Conservation (phyloP, 805 yeast genomes). For the Candida caryicola region DNA sequence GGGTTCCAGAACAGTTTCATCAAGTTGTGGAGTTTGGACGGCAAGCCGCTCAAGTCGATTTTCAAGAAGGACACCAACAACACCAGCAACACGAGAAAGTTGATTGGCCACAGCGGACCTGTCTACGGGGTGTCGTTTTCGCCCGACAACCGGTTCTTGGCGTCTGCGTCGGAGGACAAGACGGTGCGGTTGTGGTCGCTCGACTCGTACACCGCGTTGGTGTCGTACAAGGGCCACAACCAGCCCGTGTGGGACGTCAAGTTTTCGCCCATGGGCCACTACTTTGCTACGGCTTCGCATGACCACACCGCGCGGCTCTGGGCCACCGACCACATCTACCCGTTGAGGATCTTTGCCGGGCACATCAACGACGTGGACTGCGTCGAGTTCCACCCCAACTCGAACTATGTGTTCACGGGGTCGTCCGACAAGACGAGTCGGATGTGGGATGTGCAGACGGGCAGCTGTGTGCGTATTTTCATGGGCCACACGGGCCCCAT, state of each 20-base stretch:
- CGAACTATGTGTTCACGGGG: constrained; percentile 91
- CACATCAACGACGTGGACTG: constrained; percentile 95
- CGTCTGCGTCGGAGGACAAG: constrained; percentile 87
- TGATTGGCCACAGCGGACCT: constrained; percentile 92
- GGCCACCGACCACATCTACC: constrained; percentile 98
- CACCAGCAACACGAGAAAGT: constrained; percentile 46
- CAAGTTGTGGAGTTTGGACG: constrained; percentile 91
- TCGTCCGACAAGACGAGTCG: constrained; percentile 93
- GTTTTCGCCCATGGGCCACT: constrained; percentile 93
- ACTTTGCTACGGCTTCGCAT: constrained; percentile 96
- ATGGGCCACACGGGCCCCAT: constrained; percentile 92
- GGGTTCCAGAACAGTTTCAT: constrained; percentile 92
- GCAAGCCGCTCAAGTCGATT: constrained; percentile 70
- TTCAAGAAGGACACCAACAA: constrained; percentile 54
- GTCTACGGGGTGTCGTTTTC: constrained; percentile 88
- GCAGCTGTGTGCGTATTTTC: constrained; percentile 86
- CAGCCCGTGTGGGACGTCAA: constrained; percentile 98
- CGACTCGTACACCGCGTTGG: constrained; percentile 85
- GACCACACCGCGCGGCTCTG: constrained; percentile 97
- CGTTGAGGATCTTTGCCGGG: constrained; percentile 94
- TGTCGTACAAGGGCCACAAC: constrained; percentile 92
- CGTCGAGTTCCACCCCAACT: constrained; percentile 93
- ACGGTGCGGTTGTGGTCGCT: constrained; percentile 92
- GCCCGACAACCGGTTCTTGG: constrained; percentile 79
- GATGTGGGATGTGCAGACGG: constrained; percentile 95